Percentiles rank a stretch among this genome's conserved stretches.
Conservation (phyloP, 768 basidiomycete genomes). For the Vishniacozyma victoriae region DNA sequence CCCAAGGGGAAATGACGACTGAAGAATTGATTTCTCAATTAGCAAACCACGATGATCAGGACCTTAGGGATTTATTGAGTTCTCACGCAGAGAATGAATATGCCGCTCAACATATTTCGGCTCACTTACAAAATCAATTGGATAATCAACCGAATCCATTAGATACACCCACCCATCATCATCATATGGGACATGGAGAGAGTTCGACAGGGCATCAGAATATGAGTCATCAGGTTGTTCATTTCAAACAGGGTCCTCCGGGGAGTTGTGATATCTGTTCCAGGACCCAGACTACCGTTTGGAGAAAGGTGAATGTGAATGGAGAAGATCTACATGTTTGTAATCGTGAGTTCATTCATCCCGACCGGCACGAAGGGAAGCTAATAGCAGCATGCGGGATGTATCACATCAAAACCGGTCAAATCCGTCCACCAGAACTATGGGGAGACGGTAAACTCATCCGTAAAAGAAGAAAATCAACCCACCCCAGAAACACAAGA, state of each 20-base stretch:
- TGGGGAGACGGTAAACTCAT: slow-evolving; percentile 36
- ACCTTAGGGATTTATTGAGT: no score
- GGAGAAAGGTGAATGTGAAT: slow-evolving; percentile 30
- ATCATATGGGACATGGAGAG: no score
- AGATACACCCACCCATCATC: no score
- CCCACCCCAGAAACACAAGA: background rate
- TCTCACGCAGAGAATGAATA: no score
- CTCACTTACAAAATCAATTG: no score
- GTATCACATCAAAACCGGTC: slow-evolving; percentile 35
- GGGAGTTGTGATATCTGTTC: slow-evolving; percentile 41
- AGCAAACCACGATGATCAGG: no score
- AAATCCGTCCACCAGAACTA: slow-evolving; percentile 34
- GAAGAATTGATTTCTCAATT: no score
- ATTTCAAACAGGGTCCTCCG: slow-evolving; percentile 21
- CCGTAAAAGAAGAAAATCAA: slow-evolving; percentile 22
- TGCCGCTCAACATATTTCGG: no score
- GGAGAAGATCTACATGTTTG: slow-evolving; percentile 28
- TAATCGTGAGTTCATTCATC: slow-evolving; percentile 30
- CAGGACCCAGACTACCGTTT: slow-evolving; percentile 33
- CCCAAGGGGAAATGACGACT: no score
- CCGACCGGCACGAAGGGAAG: background rate
- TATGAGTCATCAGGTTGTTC: no score
- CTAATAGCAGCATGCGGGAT: slow-evolving; percentile 29
- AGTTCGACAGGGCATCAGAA: no score
- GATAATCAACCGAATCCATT: no score